phyloP scores from a whole-genome alignment of 106 monocot species.

The Hemerocallis citrina region DNA sequence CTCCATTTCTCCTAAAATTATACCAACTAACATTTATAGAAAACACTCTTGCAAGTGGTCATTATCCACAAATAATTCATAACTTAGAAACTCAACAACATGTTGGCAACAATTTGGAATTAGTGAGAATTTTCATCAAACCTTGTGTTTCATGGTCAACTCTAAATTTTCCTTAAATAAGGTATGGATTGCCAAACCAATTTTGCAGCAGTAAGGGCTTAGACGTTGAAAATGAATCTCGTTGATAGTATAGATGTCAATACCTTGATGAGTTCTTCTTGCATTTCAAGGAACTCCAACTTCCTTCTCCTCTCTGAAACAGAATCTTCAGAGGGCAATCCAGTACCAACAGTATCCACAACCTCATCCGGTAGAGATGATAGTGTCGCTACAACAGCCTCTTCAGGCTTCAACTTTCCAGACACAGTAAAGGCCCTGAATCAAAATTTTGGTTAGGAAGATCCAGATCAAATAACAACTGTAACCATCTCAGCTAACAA shows the following conservation, averaged over 20 bases:
- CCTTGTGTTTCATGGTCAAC: too few species aligned
- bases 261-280: slow-evolving; percentile 99
- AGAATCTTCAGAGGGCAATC: slow-evolving; percentile 93
- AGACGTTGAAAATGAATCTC: background rate
- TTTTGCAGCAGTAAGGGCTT: too few species aligned
- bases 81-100: too few species aligned
- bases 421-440: slow-evolving; percentile 80
- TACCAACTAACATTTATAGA: too few species aligned
- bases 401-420: slow-evolving; percentile 91
- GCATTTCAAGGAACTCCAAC: slow-evolving; percentile 94
- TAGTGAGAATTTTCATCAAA: too few species aligned
- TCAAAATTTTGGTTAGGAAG: slow-evolving; percentile 6
- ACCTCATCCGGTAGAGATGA: slow-evolving; percentile 98
- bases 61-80: too few species aligned
- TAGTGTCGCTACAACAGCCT: slow-evolving; percentile 87
- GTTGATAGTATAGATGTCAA: background rate
- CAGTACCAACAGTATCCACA: slow-evolving; percentile 90
- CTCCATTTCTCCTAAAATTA: too few species aligned
- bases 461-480: background rate
- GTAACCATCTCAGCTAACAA: background rate
- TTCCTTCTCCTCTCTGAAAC: slow-evolving; percentile 91
- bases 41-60: too few species aligned
- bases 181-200: too few species aligned
- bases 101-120: too few species aligned
- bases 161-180: too few species aligned